Conservation (phyloP, 2,329 filamentous ascomycete species). For the Calonectria hawksworthii region DNA sequence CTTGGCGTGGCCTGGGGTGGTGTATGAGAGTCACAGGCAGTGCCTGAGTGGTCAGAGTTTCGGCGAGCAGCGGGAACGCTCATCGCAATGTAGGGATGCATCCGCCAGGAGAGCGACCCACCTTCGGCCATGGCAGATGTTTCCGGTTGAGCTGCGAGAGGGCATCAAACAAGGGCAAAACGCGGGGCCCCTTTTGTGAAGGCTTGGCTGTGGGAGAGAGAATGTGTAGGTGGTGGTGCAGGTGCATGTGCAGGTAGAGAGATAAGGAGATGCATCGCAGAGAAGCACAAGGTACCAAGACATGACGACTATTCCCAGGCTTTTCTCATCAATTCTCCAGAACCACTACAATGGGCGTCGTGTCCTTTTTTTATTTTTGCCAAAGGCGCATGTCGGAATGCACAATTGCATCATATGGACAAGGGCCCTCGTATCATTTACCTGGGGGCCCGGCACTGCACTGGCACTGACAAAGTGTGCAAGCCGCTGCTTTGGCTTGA, state of each 20-base stretch:
- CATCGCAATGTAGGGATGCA: constrained; percentile 10
- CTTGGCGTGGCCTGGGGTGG: background rate
- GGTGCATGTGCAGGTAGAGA: too few species aligned
- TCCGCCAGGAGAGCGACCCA: background rate
- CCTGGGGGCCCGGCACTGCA: background rate
- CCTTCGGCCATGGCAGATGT: background rate
- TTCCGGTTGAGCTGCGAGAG: background rate
- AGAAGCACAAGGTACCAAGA: background rate
- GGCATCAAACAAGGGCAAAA: constrained; percentile 9
- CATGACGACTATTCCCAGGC: too few species aligned
- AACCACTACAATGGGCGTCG: background rate
- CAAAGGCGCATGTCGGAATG: too few species aligned
- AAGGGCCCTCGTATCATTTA: background rate
- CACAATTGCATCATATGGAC: constrained; percentile 6
- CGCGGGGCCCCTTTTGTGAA: background rate
- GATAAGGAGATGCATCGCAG: background rate
- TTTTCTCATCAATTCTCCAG: background rate
- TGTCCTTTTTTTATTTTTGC: background rate
- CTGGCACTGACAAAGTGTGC: background rate
- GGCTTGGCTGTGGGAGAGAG: background rate
- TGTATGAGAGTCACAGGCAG: background rate
- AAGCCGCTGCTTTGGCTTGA: background rate
- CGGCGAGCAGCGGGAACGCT: background rate
- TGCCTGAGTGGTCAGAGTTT: background rate
- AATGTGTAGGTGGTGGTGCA: too few species aligned